A percentile compares a stretch with the other conserved stretches of the same genome.
These are phyloP conservation scores for Sutorius australiensis DNA, from an alignment of 768 basidiomycete genomes.

Conservation along the genomic window DNA sequence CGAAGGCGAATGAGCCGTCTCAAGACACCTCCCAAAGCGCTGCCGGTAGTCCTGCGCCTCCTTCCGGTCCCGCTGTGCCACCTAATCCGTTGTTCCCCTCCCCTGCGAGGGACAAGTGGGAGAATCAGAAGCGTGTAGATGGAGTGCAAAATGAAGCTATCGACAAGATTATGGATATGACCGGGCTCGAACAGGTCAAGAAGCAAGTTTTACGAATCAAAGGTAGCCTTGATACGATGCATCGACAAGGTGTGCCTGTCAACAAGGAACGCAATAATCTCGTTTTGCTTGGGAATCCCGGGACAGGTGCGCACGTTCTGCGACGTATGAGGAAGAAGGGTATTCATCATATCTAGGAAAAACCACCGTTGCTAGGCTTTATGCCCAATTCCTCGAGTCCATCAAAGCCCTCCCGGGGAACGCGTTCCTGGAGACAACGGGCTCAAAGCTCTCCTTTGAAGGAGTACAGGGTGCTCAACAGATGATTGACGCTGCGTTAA, in stretches of 20 bases:
- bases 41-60: background rate
- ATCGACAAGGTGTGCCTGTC: constrained; percentile 51
- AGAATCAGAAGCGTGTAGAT: constrained; percentile 51
- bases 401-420: constrained; percentile 51
- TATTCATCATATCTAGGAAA: constrained; percentile 43
- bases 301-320: constrained; percentile 50
- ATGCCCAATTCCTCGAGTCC: constrained; percentile 60
- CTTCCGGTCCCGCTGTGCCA: constrained; percentile 2
- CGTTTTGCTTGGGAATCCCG: constrained; percentile 65
- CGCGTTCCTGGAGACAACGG: constrained; percentile 60
- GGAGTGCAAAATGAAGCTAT: constrained; percentile 52
- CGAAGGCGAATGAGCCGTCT: constrained; percentile 1
- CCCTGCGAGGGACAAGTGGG: constrained; percentile 48
- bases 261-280: constrained; percentile 59
- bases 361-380: constrained; percentile 65
- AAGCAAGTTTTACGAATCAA: constrained; percentile 54
- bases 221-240: constrained; percentile 50
- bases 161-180: constrained; percentile 67
- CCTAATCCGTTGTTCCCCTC: constrained; percentile 28
- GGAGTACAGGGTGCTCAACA: constrained; percentile 54
- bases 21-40: background rate
- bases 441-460: constrained; percentile 55
- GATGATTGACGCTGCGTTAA: constrained; percentile 46
- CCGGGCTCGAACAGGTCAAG: constrained; percentile 66
- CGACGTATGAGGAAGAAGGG: background rate